Conservation (phyloP, 768 basidiomycete genomes). For the Amanita phalloides region DNA sequence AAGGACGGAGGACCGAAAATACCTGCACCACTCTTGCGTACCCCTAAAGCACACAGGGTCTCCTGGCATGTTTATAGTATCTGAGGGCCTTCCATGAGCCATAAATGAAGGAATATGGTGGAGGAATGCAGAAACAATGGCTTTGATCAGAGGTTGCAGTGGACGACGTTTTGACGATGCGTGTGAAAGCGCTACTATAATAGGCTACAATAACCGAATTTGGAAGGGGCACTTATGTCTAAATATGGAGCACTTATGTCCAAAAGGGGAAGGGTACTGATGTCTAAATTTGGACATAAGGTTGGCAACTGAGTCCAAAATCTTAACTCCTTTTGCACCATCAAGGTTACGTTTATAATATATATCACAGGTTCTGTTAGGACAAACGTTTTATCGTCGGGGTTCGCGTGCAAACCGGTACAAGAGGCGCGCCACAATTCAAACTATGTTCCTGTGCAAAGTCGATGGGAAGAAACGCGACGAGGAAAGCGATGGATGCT, state of each 20-base stretch:
- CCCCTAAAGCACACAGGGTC: conserved; percentile 9
- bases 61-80: conserved; percentile 6
- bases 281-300: not conserved
- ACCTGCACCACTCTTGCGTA: conserved; percentile 11
- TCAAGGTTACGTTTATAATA: conserved; percentile 61
- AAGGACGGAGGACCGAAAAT: not conserved
- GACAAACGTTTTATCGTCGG: conserved; percentile 68
- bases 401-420: conserved; percentile 84
- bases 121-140: not conserved
- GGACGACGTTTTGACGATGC: not conserved
- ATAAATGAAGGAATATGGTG: not conserved
- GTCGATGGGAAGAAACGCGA: conserved; percentile 28
- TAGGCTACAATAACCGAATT: not conserved
- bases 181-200: not conserved
- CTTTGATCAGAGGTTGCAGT: not conserved
- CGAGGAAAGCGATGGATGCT: conserved; percentile 44
- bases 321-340: not conserved
- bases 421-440: conserved; percentile 71
- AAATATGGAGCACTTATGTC: not conserved
- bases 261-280: not conserved
- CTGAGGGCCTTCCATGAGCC: conserved; percentile 7
- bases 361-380: conserved; percentile 54
- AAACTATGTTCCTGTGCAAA: conserved; percentile 51
- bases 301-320: not conserved
- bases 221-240: not conserved